A percentile compares a stretch with the other conserved stretches of the same genome.
These are phyloP conservation scores for Talaromyces sp. DNA, from an alignment of 2,329 filamentous ascomycete genomes.

Conservation along the genomic window DNA sequence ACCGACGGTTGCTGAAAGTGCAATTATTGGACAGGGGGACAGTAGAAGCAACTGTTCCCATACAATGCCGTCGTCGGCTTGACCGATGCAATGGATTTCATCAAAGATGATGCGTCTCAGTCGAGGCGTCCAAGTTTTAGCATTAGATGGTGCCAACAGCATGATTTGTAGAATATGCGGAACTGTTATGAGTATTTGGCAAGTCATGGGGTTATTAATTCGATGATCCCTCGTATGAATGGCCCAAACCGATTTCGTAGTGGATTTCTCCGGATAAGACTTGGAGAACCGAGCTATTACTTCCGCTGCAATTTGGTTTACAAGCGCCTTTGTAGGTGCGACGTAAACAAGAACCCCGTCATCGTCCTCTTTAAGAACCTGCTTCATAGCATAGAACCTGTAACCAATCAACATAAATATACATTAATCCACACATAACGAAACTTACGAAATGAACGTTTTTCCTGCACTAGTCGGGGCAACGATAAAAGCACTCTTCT, in stretches of 20 bases:
- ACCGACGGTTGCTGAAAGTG: constrained; percentile 74
- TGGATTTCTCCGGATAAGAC: constrained; percentile 49
- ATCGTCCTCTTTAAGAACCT: constrained; percentile 65
- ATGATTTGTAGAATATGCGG: constrained; percentile 77
- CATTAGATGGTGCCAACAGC: constrained; percentile 64
- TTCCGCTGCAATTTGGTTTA: constrained; percentile 80
- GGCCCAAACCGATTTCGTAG: constrained; percentile 68
- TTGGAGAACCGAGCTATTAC: constrained; percentile 70
- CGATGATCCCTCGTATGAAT: constrained; percentile 74
- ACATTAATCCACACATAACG: not conserved
- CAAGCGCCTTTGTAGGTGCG: constrained; percentile 75
- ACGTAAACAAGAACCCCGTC: constrained; percentile 73
- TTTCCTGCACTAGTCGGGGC: constrained; percentile 77
- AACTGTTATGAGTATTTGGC: constrained; percentile 73
- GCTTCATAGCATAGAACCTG: constrained; percentile 75
- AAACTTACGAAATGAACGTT: constrained; percentile 64
- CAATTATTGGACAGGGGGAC: constrained; percentile 73
- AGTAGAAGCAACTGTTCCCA: constrained; percentile 76
- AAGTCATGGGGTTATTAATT: constrained; percentile 69
- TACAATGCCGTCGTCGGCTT: constrained; percentile 70
- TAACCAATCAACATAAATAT: not conserved
- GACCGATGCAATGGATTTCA: constrained; percentile 76
- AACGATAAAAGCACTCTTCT: constrained; percentile 67
- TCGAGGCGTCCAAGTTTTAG: constrained; percentile 63
- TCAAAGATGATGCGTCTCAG: constrained; percentile 78